Conservation (phyloP, 305 asterid species). For the Ajuga reptans region DNA sequence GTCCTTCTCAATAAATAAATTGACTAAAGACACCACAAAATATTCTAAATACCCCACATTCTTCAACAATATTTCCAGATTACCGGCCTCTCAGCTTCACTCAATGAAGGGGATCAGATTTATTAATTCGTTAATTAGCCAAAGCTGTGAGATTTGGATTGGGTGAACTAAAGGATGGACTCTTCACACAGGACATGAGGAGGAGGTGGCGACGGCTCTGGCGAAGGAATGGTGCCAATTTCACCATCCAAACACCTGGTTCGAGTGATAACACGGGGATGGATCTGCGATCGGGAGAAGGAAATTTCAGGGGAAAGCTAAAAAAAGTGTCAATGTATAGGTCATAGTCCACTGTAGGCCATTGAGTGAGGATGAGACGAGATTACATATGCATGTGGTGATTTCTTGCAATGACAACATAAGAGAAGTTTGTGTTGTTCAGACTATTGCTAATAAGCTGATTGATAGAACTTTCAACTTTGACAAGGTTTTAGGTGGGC, state of each 20-base stretch:
- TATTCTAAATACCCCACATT: too few relatives aligned
- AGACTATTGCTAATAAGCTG: constrained; percentile 96
- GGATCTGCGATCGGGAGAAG: constrained; percentile 90
- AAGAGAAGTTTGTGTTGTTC: constrained; percentile 82
- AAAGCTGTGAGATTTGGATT: constrained; percentile 24
- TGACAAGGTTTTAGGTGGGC: constrained; percentile 91
- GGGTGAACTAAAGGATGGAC: constrained; percentile 39
- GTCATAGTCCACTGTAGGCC: constrained; percentile 97
- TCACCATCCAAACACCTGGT: constrained; percentile 88
- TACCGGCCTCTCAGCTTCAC: too few relatives aligned
- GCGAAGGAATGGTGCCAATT: constrained; percentile 50
- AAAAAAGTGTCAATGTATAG: constrained; percentile 92
- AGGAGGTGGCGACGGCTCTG: constrained; percentile 41
- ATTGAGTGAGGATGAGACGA: constrained; percentile 79
- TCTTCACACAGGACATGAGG: constrained; percentile 55
- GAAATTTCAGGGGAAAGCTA: constrained; percentile 61
- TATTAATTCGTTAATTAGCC: neutral
- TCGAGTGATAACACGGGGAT: constrained; percentile 64
- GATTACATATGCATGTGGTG: constrained; percentile 70
- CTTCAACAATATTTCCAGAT: too few relatives aligned
- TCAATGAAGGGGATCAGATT: constrained; percentile 6
- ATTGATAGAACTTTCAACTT: constrained; percentile 87
- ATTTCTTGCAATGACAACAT: constrained; percentile 76
- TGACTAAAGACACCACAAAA: too few relatives aligned
- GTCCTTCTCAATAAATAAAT: too few relatives aligned